A percentile compares a stretch with the other conserved stretches of the same genome.
These are phyloP conservation scores for Amaranthus tricolor DNA, from an alignment of 179 eudicot species.

Conservation along the genomic window DNA sequence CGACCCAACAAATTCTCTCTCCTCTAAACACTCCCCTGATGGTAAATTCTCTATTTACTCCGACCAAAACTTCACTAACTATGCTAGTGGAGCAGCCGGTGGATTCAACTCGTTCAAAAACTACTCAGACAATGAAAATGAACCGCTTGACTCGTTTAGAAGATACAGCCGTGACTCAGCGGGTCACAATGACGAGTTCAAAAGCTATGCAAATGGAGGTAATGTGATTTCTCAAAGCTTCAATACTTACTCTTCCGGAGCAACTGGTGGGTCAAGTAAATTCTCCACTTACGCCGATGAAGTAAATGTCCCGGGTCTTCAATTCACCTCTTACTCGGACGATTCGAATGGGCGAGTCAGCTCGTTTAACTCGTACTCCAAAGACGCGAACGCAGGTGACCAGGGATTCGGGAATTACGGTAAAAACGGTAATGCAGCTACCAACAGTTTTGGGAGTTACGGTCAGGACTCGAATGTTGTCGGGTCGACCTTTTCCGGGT, in stretches of 20 bases:
- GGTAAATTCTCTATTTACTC: slow-evolving; percentile 49
- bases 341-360: slow-evolving; percentile 48
- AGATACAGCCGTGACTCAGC: slow-evolving; percentile 69
- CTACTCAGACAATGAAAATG: slow-evolving; percentile 55
- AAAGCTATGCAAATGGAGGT: slow-evolving; percentile 48
- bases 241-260: slow-evolving; percentile 56
- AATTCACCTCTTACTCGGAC: slow-evolving; percentile 66
- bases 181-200: slow-evolving; percentile 63
- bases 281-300: slow-evolving; percentile 41
- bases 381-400: slow-evolving; percentile 48
- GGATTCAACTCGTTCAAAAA: slow-evolving; percentile 62
- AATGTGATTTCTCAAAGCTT: slow-evolving; percentile 59
- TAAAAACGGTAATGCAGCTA: slow-evolving; percentile 55
- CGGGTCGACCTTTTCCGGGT: slow-evolving; percentile 48
- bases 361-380: slow-evolving; percentile 39
- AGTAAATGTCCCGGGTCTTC: slow-evolving; percentile 54
- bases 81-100: slow-evolving; percentile 50
- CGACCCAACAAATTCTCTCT: slow-evolving; percentile 18
- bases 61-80: slow-evolving; percentile 60
- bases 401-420: slow-evolving; percentile 63
- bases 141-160: slow-evolving; percentile 55
- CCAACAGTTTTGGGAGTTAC: slow-evolving; percentile 38
- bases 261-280: slow-evolving; percentile 66
- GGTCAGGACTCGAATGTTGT: slow-evolving; percentile 56
- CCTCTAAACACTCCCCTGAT: slow-evolving; percentile 37